Conservation (phyloP, 306 rosid genomes). For the Cucumis sativus region DNA sequence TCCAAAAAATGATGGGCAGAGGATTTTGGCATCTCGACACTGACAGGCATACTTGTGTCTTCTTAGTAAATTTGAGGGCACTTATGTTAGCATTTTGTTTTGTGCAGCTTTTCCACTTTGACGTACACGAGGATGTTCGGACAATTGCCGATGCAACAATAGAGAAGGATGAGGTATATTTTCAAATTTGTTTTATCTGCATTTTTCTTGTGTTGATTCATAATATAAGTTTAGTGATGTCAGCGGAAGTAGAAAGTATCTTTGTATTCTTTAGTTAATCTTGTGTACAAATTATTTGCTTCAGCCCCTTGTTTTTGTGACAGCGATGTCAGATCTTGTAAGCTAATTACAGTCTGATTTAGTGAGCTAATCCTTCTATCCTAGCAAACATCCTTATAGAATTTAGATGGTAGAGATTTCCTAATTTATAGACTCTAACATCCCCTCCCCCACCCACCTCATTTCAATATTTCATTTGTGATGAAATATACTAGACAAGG, state of each 20-base stretch:
- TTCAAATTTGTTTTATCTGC: neutral
- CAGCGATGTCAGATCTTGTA: neutral
- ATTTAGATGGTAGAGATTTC: neutral
- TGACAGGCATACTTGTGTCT: neutral
- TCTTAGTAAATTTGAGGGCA: conserved; percentile 6
- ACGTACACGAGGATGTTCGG: conserved; percentile 89
- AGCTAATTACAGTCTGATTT: neutral
- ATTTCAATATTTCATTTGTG: neutral
- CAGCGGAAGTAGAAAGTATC: neutral
- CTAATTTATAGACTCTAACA: neutral
- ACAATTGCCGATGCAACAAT: conserved; percentile 94
- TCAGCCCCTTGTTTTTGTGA: neutral
- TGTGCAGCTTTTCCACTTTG: conserved; percentile 83
- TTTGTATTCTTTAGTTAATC: neutral
- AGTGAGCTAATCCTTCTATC: neutral
- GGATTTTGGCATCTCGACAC: neutral
- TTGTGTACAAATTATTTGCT: neutral
- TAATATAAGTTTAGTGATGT: neutral
- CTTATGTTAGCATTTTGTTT: neutral
- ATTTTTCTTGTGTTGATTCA: neutral
- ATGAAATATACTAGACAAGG: neutral
- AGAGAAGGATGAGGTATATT: conserved; percentile 88
- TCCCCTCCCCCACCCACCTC: too few relatives aligned
- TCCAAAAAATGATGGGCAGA: neutral
- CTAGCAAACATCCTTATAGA: neutral